phyloP scores from a whole-genome alignment of 2,329 filamentous ascomycete genomes.

The Nothopassalora personata region DNA sequence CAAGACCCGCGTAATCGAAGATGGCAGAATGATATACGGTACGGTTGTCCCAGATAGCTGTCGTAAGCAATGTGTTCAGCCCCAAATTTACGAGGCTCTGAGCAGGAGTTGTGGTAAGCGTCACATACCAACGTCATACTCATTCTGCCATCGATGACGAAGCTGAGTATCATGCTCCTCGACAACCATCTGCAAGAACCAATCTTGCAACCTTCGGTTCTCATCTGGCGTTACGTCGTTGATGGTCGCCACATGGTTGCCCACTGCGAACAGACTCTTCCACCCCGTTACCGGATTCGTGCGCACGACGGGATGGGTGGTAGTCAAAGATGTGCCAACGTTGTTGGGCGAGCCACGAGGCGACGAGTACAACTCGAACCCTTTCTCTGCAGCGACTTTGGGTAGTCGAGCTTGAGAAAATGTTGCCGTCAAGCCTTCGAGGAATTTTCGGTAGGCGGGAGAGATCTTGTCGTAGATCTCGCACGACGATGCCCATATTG shows the following conservation, averaged over 20 bases:
- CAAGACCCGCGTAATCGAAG: neutral
- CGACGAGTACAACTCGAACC: neutral
- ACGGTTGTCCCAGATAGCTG: conserved; percentile 4
- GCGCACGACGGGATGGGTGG: conserved; percentile 48
- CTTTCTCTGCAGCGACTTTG: neutral
- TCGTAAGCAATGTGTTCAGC: no score
- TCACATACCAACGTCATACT: conserved; percentile 34
- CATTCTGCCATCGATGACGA: conserved; percentile 44
- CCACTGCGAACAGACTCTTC: conserved; percentile 58
- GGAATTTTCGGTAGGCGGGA: neutral
- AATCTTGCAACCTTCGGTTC: conserved; percentile 15
- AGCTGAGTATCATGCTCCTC: conserved; percentile 50
- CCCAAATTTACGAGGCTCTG: neutral
- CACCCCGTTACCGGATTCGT: conserved; percentile 58
- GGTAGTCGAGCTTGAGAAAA: neutral
- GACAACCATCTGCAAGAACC: conserved; percentile 33
- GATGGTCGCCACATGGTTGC: conserved; percentile 50
- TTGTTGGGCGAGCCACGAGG: conserved; percentile 22
- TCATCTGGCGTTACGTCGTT: conserved; percentile 43
- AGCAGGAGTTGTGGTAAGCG: neutral
- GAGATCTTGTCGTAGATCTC: neutral
- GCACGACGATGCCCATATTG: neutral
- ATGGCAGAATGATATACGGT: neutral
- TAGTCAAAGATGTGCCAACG: conserved; percentile 14
- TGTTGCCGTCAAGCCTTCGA: neutral